A percentile compares a stretch with the other conserved stretches of the same genome.
These are phyloP conservation scores for Fusarium austroafricanum DNA, from an alignment of 2,329 filamentous ascomycete species.

Conservation along the genomic window DNA sequence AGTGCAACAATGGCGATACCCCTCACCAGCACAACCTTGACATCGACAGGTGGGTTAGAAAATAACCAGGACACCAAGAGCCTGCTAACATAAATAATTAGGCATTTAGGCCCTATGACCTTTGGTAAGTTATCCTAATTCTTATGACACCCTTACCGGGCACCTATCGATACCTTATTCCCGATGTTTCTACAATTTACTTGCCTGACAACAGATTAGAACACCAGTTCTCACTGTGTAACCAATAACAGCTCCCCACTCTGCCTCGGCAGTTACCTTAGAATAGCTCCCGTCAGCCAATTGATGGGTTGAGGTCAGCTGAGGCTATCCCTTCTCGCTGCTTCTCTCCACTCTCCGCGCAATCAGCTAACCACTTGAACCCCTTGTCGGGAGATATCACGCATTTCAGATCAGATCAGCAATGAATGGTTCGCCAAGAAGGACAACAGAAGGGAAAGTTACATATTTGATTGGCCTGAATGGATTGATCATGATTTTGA, in stretches of 20 bases:
- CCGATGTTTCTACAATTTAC: no score
- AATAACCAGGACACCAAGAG: no score
- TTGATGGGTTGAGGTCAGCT: slow-evolving; percentile 8
- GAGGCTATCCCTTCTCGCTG: background rate
- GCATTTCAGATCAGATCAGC: background rate
- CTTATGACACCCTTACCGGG: no score
- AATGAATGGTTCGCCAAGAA: background rate
- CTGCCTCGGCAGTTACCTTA: background rate
- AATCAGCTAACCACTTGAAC: background rate
- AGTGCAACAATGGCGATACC: background rate
- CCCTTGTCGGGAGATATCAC: background rate
- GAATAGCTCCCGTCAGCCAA: background rate
- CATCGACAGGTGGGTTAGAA: no score
- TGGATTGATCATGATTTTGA: background rate
- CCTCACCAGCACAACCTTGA: no score
- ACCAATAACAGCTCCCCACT: background rate
- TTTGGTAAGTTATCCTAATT: no score
- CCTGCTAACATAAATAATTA: no score
- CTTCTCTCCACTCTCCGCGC: background rate
- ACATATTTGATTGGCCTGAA: background rate
- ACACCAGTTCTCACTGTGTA: background rate
- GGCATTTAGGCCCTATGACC: no score
- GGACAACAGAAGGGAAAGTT: background rate
- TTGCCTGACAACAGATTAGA: background rate
- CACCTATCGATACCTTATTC: no score